A percentile compares a stretch with the other conserved stretches of the same genome.
Conservation (phyloP, 202 grass and related monocot genomes). For the Setaria viridis region DNA sequence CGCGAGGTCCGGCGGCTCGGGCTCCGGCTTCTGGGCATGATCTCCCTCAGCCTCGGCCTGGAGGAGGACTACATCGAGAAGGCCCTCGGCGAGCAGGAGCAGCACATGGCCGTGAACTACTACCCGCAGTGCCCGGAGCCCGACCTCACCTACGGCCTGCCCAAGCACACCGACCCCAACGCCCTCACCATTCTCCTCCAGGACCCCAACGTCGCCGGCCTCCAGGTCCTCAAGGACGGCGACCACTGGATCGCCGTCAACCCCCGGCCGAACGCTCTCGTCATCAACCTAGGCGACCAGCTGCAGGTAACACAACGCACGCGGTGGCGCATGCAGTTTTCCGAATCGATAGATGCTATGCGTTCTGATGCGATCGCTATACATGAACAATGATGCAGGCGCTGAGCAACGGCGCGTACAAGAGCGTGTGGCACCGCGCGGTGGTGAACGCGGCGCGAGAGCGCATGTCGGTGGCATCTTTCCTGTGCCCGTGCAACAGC, state of each 20-base stretch:
- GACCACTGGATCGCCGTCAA: slow-evolving; percentile 68
- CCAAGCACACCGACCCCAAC: slow-evolving; percentile 86
- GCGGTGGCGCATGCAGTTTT: background rate
- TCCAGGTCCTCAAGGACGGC: slow-evolving; percentile 72
- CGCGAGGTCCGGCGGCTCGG: slow-evolving; percentile 66
- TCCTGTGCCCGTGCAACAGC: slow-evolving; percentile 80
- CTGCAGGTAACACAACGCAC: slow-evolving; percentile 54
- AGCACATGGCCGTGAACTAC: slow-evolving; percentile 95
- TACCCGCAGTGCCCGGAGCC: slow-evolving; percentile 88
- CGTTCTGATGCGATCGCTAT: background rate
- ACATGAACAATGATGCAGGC: slow-evolving; percentile 41
- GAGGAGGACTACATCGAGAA: slow-evolving; percentile 65
- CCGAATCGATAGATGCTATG: background rate
- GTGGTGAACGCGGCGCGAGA: slow-evolving; percentile 74
- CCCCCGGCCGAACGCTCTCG: slow-evolving; percentile 56
- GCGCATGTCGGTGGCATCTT: slow-evolving; percentile 88
- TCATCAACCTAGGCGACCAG: slow-evolving; percentile 90
- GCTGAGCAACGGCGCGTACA: slow-evolving; percentile 82
- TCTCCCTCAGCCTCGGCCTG: slow-evolving; percentile 77
- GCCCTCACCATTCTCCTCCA: slow-evolving; percentile 84
- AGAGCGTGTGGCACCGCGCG: slow-evolving; percentile 91
- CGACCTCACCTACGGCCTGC: slow-evolving; percentile 78
- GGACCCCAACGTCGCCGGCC: slow-evolving; percentile 67
- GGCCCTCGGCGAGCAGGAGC: slow-evolving; percentile 75
- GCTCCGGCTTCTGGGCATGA: slow-evolving; percentile 59